A percentile compares a stretch with the other conserved stretches of the same genome.
Evolutionary conservation across 345 rosid species (phyloP).

Genomic region (Gossypioides kirkii): DNA sequence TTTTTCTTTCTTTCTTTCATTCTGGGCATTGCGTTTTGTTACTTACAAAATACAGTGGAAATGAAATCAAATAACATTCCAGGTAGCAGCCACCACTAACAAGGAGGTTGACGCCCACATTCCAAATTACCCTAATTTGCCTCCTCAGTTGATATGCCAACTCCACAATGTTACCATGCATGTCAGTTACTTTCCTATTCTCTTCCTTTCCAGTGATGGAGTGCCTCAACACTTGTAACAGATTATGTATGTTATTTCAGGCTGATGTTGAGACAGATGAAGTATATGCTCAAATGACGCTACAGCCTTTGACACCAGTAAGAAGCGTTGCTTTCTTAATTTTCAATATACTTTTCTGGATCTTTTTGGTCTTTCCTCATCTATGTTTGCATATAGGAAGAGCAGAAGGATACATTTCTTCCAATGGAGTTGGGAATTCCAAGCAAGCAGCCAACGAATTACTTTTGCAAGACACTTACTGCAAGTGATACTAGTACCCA

Average conservation of each 20-base stretch:
- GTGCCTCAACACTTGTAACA: not conserved
- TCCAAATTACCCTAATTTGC: constrained; percentile 62
- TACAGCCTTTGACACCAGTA: constrained; percentile 51
- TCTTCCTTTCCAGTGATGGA: not conserved
- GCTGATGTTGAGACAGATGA: constrained; percentile 55
- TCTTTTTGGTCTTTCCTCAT: not conserved
- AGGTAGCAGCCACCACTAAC: constrained; percentile 69
- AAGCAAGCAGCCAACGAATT: constrained; percentile 53
- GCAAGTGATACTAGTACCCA: constrained; percentile 75
- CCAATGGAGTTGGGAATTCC: constrained; percentile 52
- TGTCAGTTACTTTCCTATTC: constrained; percentile 38
- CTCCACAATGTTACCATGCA: constrained; percentile 69
- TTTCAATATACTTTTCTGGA: not conserved
- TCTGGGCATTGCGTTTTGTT: not conserved
- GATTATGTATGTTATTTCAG: constrained; percentile 29
- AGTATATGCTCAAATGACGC: constrained; percentile 57
- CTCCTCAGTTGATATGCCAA: constrained; percentile 57
- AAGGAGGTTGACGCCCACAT: constrained; percentile 53
- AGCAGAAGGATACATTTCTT: constrained; percentile 52
- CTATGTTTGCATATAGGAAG: constrained; percentile 27
- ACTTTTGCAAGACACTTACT: constrained; percentile 52
- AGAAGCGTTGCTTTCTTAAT: not conserved
- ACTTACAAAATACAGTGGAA: not conserved
- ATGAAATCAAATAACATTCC: constrained; percentile 29
- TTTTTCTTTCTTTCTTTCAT: not conserved